Base-by-base conservation (phyloP, 1,284 basidiomycete species). In the Xanthoconium separans region DNA sequence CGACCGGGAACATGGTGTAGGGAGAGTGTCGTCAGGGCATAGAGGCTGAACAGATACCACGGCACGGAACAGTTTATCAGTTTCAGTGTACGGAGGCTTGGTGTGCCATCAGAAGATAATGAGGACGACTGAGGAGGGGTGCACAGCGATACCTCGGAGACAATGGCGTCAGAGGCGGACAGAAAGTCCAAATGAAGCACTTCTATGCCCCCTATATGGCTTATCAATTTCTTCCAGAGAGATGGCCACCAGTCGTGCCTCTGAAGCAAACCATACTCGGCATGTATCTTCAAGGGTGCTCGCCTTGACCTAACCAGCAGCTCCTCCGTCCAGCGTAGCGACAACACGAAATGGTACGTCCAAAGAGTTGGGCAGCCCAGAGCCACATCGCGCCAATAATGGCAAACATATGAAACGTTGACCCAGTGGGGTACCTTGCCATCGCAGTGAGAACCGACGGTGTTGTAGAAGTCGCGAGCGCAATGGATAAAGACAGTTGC, bases 321-420 rank as follows among this genome's bases (percentile, higher is more conserved):
- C 43, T 64, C 68, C 18, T 66, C 59, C 10, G 65, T 64, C 62
- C 65, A 69, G 22, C 53, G 52, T 2, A 57, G 61, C 0, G 39
- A 40, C 18, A 13, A 11, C 10, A 13, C n/a, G 12, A 39, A 34
- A 16, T 13, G 15, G 34, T 34, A 16, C 11, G 7, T 34, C 34
- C 15, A 34, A 34, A 34, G 34, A 34, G 34, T 34, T 34, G 34
- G 7, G 8, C 15, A 34, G 6, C 8, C 16, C 33, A 34, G 33
- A 34, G 33, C 34, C 34, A 34, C 34, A 34, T 34, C 15, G 33
- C 33, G 33, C 34, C 34, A 34, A 16, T 16, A 16, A 16, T 16
- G 16, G 15, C 34, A 34, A 34, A 34, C 34, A 9, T 34, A 34
- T 8, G 34, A 34, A 11, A 39, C 37, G 1, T 12, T 13, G 18